Evolutionary conservation across 2,329 filamentous ascomycete species (phyloP).

Genomic region (Apiospora aurea): DNA sequence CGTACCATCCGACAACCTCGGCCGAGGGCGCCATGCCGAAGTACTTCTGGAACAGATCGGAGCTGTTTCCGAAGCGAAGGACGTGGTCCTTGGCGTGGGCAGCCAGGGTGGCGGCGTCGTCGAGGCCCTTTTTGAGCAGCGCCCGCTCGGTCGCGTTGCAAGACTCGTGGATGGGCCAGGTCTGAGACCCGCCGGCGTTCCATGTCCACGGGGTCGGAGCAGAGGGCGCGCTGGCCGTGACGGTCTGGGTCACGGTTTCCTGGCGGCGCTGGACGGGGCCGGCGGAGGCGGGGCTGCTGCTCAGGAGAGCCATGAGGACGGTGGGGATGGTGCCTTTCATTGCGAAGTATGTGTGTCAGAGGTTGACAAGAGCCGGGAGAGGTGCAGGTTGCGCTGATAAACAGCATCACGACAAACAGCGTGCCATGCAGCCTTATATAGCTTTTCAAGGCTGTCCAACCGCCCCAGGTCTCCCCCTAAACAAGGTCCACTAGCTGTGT

Average conservation of each 20-base stretch:
- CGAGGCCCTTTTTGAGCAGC: conserved; percentile 63
- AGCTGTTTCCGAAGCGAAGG: conserved; percentile 62
- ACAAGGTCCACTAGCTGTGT: neutral
- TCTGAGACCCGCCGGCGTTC: conserved; percentile 31
- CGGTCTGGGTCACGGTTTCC: conserved; percentile 28
- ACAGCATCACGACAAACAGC: neutral
- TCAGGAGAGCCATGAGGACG: conserved; percentile 24
- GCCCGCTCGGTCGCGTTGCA: conserved; percentile 68
- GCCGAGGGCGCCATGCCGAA: conserved; percentile 67
- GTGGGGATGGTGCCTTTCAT: conserved; percentile 4
- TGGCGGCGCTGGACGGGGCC: conserved; percentile 26
- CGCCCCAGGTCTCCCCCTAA: neutral
- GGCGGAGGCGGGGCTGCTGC: conserved; percentile 22
- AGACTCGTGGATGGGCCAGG: conserved; percentile 65
- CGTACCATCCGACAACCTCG: conserved; percentile 65
- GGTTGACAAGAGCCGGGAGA: neutral
- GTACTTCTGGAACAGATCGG: conserved; percentile 69
- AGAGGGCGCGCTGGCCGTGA: conserved; percentile 25
- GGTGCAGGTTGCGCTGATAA: neutral
- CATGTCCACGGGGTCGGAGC: conserved; percentile 29
- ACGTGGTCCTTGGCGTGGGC: conserved; percentile 69
- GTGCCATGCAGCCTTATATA: neutral
- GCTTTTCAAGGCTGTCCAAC: neutral
- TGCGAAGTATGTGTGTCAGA: neutral
- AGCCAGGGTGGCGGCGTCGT: conserved; percentile 65